These are phyloP conservation scores for Neurospora sp. DNA, from an alignment of 495 filamentous ascomycete species.

Conservation along the genomic window DNA sequence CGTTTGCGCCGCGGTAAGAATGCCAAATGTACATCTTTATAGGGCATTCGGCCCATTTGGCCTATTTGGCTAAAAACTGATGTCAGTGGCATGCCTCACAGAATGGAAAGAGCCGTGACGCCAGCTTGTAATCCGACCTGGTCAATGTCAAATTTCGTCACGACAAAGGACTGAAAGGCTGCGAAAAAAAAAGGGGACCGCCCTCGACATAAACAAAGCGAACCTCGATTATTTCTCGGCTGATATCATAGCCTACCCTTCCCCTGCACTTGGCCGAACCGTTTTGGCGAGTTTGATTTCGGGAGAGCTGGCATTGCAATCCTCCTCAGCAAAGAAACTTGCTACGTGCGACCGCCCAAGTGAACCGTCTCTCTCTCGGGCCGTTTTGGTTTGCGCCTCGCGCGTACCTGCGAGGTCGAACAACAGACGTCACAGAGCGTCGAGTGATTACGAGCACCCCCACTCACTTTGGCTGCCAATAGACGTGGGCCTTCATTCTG, in stretches of 20 bases:
- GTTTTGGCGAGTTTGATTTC: not conserved
- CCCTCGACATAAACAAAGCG: not conserved
- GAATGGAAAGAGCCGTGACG: not conserved
- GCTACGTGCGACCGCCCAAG: not conserved
- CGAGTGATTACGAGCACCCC: slow-evolving; percentile 5
- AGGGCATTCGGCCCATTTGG: not conserved
- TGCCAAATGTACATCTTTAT: not conserved
- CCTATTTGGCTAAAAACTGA: not conserved
- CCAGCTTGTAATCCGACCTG: not conserved
- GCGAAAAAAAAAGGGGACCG: not conserved
- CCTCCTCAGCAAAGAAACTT: slow-evolving; percentile 3
- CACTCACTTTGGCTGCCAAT: slow-evolving; percentile 1
- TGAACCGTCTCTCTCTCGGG: slow-evolving; percentile 1
- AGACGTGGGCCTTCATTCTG: slow-evolving; percentile 8
- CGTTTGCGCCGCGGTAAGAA: not conserved
- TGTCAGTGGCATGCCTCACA: not conserved
- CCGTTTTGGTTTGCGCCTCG: not conserved
- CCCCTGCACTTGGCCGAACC: not conserved
- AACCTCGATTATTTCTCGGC: not conserved
- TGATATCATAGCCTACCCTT: not conserved
- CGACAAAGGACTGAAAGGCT: not conserved
- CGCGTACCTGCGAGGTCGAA: slow-evolving; percentile 5
- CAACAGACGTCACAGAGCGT: slow-evolving; percentile 12
- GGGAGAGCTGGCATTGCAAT: not conserved
- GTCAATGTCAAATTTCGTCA: not conserved